These are phyloP conservation scores for Plantago elongata DNA, from an alignment of 257 asterid species.

Conservation along the genomic window DNA sequence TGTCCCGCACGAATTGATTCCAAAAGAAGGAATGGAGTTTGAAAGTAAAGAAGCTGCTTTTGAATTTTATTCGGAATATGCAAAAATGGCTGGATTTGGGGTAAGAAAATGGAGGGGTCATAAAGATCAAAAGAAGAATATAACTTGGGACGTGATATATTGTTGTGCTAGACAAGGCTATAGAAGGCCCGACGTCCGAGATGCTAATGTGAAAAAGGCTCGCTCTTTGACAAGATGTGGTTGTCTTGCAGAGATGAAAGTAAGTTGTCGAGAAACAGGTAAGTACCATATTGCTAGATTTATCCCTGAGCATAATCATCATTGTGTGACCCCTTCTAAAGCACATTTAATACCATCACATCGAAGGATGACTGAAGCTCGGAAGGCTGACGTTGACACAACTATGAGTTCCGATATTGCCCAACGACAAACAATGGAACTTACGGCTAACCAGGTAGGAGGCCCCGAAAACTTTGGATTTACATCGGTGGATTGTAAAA, in stretches of 20 bases:
- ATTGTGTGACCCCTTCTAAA: too few relatives aligned
- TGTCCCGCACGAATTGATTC: background rate
- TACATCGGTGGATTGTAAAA: too few relatives aligned
- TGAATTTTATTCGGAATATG: background rate
- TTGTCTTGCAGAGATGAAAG: background rate
- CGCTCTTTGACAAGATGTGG: background rate
- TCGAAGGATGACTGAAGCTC: too few relatives aligned
- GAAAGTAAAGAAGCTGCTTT: background rate
- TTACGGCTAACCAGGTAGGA: too few relatives aligned
- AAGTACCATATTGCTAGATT: too few relatives aligned
- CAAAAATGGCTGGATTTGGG: background rate
- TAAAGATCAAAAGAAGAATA: background rate
- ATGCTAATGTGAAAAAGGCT: background rate
- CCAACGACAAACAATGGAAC: too few relatives aligned
- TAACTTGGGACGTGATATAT: background rate
- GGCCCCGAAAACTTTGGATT: too few relatives aligned
- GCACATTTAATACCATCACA: too few relatives aligned
- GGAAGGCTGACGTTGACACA: too few relatives aligned
- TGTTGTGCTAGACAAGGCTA: background rate
- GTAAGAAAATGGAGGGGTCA: background rate
- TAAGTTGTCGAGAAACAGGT: background rate
- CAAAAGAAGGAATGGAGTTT: background rate
- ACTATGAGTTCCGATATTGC: too few relatives aligned
- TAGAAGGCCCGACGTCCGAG: background rate
- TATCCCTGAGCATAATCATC: too few relatives aligned